These are phyloP conservation scores for Annona cherimola DNA, from an alignment of 164 flowering plant species.

Conservation along the genomic window DNA sequence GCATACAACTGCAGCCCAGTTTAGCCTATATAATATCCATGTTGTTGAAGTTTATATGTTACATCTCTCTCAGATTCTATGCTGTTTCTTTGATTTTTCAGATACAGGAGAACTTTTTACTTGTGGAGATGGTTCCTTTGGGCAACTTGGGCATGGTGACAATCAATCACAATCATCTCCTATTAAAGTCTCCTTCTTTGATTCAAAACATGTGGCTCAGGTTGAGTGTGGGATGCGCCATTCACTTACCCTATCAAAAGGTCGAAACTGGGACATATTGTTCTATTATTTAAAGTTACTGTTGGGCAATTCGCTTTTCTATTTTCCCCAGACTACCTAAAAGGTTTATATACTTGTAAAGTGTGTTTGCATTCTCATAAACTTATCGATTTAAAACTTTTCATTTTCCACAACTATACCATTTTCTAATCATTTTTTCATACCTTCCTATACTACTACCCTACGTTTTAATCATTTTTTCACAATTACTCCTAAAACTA, in stretches of 20 bases:
- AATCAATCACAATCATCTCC: constrained; percentile 47
- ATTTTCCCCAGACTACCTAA: neutral
- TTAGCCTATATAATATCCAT: too few relatives aligned
- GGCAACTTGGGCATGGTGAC: constrained; percentile 96
- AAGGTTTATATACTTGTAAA: neutral
- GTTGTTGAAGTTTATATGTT: too few relatives aligned
- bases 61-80: neutral
- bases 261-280: constrained; percentile 20
- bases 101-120: constrained; percentile 65
- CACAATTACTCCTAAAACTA: too few relatives aligned
- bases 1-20: too few relatives aligned
- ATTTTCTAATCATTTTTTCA: too few relatives aligned
- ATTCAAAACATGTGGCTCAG: constrained; percentile 45
- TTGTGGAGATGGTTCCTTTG: constrained; percentile 98
- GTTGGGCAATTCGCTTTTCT: neutral
- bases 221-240: constrained; percentile 96
- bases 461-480: too few relatives aligned
- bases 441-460: too few relatives aligned
- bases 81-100: constrained; percentile 15
- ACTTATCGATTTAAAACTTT: too few relatives aligned
- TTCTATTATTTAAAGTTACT: neutral
- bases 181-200: constrained; percentile 40
- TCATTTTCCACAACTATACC: too few relatives aligned
- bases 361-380: too few relatives aligned
- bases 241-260: constrained; percentile 63